Evolutionary conservation across 441 rosid genomes (phyloP), one percentile per base, ranked within the genome.

Genomic region (Populus hybrid): DNA sequence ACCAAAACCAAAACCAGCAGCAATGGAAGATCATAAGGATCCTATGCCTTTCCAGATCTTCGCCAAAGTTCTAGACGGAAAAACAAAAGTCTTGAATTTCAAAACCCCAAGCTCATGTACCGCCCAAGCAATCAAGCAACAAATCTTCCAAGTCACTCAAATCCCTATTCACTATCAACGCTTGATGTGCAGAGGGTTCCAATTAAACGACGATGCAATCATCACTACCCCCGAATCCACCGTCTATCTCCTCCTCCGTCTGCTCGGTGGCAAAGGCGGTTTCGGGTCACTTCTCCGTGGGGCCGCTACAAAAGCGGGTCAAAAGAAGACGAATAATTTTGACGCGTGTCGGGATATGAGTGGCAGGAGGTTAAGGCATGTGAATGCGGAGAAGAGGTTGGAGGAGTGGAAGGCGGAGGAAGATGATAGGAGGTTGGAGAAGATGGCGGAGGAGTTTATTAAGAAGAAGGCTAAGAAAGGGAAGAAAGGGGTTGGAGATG

Each of bases 271-370:
- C 14, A 95, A 95, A 81, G 99, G 99, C 26, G 98, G 99, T 6
- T 95, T 94, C 69, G 98, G 98, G 0, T 95, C 98, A 36, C 85
- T 95, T 26, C 94, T 95, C 42, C 93, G 99, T 30, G 98, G 99
- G 20, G 95, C 98, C 36, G 99, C 93, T 75, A 90, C 94, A 14
- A 94, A 95, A 81, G 96, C 99, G 3, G 98, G 99, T 14, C 98
- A 93, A 85, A 95, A 93, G 91, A 95, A 95, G 88, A 92, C 97
- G 1, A 94, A 87, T 79, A 95, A 95, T 82, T 92, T 95, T 80
- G 98, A 91, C 74, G 98, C 99, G 8, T 95, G 98, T 80, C 90
- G 98, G 8, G 99, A 95, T 74, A 95, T 95, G 97, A 95, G 97
- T 72, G 99, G 99, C 8, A 82, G 97, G 86, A 89, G 98, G 87